Base-by-base conservation (phyloP, 768 basidiomycete genomes). In the Collybia nuda region DNA sequence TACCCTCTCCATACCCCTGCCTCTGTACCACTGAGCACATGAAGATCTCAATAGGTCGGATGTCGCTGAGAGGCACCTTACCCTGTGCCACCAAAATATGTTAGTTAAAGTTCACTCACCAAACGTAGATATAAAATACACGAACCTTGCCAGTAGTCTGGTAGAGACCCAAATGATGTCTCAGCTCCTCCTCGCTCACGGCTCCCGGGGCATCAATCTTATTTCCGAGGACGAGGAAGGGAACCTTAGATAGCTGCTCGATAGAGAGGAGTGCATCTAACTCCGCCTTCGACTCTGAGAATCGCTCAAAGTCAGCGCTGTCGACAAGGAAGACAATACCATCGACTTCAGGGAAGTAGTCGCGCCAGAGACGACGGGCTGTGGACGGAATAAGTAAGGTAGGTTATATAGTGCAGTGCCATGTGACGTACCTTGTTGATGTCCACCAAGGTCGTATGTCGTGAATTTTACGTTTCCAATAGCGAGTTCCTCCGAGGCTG, bases 21-120 rank as follows among this genome's bases (percentile, higher is more conserved):
- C 96, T 82, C 81, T 96, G 93, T 49, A 99, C 97, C 50, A 99
- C 97, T 12, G 97, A 98, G 77, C 95, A 98, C 97, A 99, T 99
- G 85, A 98, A 99, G 60, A 98, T 81, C 67, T 99, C 97, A 69
- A 99, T 98, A 15, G 97, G 97, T 53, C 97, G 85, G 59, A 98
- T 98, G 69, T 98, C 96, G 60, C 78, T 90, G 64, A 99, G 82
- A 53, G 94, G 96, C 35, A 97, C 91, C 70, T 98, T 98, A 67
- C 97, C 97, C 95, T 97, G 58, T 14, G n/a, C 28, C 36, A 21
- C 43, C 24, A 18, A 17, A 23, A 22, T 42, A 62, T 29, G 35
- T 39, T 24, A 44, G 38, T 17, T 22, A 17, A 17, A 12, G 6
- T 8, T 2, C n/a, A 48, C 22, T 5, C 11, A 19, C n/a, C 12